These are phyloP conservation scores for Lycium ferocissimum DNA, from an alignment of 257 asterid genomes.

Conservation along the genomic window DNA sequence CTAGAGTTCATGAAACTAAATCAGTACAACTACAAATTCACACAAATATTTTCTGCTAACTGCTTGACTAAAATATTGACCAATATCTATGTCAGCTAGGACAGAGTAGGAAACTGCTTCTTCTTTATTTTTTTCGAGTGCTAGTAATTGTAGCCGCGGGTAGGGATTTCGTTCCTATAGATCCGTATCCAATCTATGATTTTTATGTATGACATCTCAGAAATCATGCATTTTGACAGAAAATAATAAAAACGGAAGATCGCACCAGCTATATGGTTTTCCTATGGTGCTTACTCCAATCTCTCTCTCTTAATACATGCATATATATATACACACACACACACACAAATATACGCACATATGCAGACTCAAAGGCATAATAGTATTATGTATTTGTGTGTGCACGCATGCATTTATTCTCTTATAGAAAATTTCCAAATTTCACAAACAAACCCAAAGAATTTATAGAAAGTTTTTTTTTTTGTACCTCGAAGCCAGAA, in stretches of 20 bases:
- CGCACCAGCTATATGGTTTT: background rate
- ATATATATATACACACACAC: too few relatives aligned
- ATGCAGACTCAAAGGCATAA: background rate
- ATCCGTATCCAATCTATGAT: background rate
- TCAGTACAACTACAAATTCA: conserved; percentile 8
- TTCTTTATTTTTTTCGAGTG: background rate
- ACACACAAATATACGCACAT: background rate
- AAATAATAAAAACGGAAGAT: conserved; percentile 12
- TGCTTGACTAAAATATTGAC: background rate
- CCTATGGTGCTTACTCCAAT: background rate
- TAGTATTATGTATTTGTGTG: background rate
- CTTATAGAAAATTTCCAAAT: background rate
- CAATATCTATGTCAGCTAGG: background rate
- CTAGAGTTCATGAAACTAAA: background rate
- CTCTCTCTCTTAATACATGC: background rate
- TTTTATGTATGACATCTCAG: background rate
- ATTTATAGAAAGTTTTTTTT: background rate
- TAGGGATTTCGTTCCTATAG: background rate
- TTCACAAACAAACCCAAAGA: conserved; percentile 18
- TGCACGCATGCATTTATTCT: conserved; percentile 3
- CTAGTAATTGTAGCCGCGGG: background rate
- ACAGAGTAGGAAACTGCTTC: background rate
- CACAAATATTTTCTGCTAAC: background rate
- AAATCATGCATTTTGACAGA: background rate
- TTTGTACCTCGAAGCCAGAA: conserved; percentile 93